Percentiles rank a stretch among this genome's conserved stretches.
phyloP scores from a whole-genome alignment of 2,329 filamentous ascomycete species.

The Lasiodiplodia sp. region DNA sequence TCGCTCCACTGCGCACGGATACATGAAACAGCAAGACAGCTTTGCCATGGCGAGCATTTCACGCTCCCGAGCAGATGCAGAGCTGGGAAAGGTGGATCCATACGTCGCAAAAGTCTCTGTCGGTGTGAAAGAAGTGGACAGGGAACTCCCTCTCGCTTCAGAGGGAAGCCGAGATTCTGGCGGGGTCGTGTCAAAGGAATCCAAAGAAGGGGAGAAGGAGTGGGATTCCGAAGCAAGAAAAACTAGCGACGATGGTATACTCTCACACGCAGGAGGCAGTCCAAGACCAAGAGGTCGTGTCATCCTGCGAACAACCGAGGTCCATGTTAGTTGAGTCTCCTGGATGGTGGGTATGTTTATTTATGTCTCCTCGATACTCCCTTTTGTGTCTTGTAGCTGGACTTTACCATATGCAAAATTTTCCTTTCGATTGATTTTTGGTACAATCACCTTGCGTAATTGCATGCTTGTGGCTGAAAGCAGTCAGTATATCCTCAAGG shows the following conservation, averaged over 20 bases:
- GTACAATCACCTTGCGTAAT: not conserved
- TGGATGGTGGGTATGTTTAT: not conserved
- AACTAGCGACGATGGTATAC: constrained; percentile 21
- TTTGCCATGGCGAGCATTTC: constrained; percentile 13
- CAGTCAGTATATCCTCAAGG: not conserved
- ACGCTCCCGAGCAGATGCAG: not conserved
- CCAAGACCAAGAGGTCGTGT: constrained; percentile 7
- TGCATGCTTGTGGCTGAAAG: not conserved
- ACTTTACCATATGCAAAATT: not conserved
- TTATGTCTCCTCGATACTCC: not conserved
- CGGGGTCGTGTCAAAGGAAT: not conserved
- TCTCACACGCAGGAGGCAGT: not conserved
- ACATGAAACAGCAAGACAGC: constrained; percentile 23
- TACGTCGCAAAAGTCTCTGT: constrained; percentile 24
- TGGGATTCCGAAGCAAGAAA: constrained; percentile 26
- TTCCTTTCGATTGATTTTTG: not conserved
- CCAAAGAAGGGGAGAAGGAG: constrained; percentile 19
- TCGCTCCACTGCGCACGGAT: constrained; percentile 11
- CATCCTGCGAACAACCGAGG: constrained; percentile 27
- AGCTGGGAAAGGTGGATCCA: not conserved
- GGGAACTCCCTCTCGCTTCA: not conserved
- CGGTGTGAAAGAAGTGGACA: constrained; percentile 3
- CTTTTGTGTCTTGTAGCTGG: not conserved
- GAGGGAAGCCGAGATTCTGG: constrained; percentile 10
- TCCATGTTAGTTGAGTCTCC: constrained; percentile 15